Conservation (phyloP, 768 basidiomycete species). For the Russula griseocarnosa region DNA sequence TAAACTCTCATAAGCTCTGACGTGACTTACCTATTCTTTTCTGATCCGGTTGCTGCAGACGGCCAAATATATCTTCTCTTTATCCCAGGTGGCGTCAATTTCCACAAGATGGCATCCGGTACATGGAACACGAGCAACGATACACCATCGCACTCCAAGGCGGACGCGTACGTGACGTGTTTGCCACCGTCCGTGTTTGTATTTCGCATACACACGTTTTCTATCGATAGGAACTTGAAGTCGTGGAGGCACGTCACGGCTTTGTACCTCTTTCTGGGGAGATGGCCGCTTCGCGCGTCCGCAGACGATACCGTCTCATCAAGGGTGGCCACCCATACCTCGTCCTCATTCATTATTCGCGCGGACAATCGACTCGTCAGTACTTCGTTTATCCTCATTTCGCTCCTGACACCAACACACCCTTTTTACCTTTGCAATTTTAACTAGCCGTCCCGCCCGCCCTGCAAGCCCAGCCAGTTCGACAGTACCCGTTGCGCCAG, state of each 20-base stretch:
- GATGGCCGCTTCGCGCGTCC: slow-evolving; percentile 57
- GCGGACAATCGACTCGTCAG: slow-evolving; percentile 61
- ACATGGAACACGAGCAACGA: slow-evolving; percentile 66
- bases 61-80: slow-evolving; percentile 65
- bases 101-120: slow-evolving; percentile 75
- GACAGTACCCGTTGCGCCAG: slow-evolving; percentile 65
- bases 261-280: slow-evolving; percentile 69
- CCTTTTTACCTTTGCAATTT: slow-evolving; percentile 19
- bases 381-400: slow-evolving; percentile 22
- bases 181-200: not conserved
- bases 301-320: slow-evolving; percentile 65
- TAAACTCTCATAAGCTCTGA: slow-evolving; percentile 30
- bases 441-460: slow-evolving; percentile 54
- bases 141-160: slow-evolving; percentile 48
- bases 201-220: slow-evolving; percentile 10
- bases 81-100: slow-evolving; percentile 52
- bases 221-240: slow-evolving; percentile 64
- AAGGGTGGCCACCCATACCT: slow-evolving; percentile 73
- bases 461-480: slow-evolving; percentile 56
- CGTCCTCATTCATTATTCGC: slow-evolving; percentile 72
- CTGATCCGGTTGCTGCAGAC: slow-evolving; percentile 40
- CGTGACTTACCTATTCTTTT: not conserved
- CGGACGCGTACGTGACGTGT: slow-evolving; percentile 47
- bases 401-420: not conserved
- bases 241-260: slow-evolving; percentile 67